phyloP scores from a whole-genome alignment of 768 basidiomycete genomes.

The Hericium rajendrae region DNA sequence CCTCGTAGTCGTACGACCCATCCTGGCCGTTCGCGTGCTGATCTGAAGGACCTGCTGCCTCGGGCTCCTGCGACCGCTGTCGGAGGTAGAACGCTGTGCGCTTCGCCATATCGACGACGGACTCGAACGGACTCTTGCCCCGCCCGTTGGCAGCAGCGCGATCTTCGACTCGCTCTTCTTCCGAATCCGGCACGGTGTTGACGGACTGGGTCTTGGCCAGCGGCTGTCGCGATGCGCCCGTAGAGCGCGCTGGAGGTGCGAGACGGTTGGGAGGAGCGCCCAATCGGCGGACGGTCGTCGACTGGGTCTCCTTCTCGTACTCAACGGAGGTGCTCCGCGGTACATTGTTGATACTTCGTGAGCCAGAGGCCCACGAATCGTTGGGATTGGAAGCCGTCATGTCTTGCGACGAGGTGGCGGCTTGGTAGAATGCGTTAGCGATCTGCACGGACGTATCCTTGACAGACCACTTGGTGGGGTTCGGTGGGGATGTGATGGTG shows the following conservation, averaged over 20 bases:
- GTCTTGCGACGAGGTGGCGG: conserved; percentile 32
- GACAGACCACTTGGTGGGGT: conserved; percentile 63
- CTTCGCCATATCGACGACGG: conserved; percentile 46
- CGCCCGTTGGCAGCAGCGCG: conserved; percentile 28
- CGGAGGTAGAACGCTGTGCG: conserved; percentile 59
- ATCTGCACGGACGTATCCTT: conserved; percentile 85
- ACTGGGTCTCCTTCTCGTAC: conserved; percentile 59
- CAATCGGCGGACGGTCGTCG: conserved; percentile 45
- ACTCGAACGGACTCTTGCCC: conserved; percentile 62
- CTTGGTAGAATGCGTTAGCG: conserved; percentile 71
- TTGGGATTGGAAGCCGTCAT: conserved; percentile 39
- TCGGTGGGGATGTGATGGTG: conserved; percentile 29
- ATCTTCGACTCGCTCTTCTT: conserved; percentile 37
- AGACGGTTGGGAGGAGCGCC: conserved; percentile 44
- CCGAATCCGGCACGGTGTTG: conserved; percentile 58
- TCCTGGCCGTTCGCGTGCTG: conserved; percentile 11
- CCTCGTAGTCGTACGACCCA: conserved; percentile 60
- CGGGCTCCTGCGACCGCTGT: conserved; percentile 50
- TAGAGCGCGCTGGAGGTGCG: conserved; percentile 19
- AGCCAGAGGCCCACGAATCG: conserved; percentile 54
- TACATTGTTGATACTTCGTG: conserved; percentile 34
- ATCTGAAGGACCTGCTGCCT: conserved; percentile 16
- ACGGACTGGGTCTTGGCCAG: conserved; percentile 47
- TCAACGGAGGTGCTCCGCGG: conserved; percentile 75
- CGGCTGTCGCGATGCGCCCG: conserved; percentile 27